Evolutionary conservation across 176 grass and related monocot genomes (phyloP), one percentile per base, ranked within the genome.

Genomic region (Paspalum notatum): DNA sequence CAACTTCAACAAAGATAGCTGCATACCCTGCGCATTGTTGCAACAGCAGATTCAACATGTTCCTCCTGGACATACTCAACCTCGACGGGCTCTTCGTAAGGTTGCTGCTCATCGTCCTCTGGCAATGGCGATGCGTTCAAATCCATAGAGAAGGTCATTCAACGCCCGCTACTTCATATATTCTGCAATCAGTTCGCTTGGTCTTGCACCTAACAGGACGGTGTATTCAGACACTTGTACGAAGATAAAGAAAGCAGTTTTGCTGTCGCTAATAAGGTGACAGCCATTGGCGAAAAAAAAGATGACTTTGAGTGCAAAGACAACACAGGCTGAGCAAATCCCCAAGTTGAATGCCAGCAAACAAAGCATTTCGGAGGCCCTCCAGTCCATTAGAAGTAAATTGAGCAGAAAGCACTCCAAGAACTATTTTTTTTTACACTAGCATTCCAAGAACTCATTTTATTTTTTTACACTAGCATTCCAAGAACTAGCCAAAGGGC

Each of bases 101-200:
- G 78, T 49, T 93, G 90, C 39, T 95, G 90, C 39, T 95, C 97
- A 72, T 99, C 97, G 63, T 99, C 97, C 42, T 99, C 97, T 17
- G 97, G 97, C 66, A 96, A 85, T 13, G 97, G 97, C 5, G 93
- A 99, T 27, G 93, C 97, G 9, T 96, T 99, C 62, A 99, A 86
- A 87, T 99, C 97, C 97, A 90, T 86, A 25, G 79, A 78, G 67
- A 90, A 82, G 79, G 90, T 93, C 72, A 84, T 84, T 25, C 74
- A 80, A 81, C 80, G 65, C 68, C 52, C 52, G 43, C 86, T 88
- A 86, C 62, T 89, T 80, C 88, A 90, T 90, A 86, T 67, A 83
- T 73, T 47, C 68, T 32, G 41, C 14, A 39, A 38, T 39, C 14
- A 25, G 32, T 71, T 71, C 17, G 37, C 47, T 52, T 46, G 73